Evolutionary conservation across 805 yeast species (phyloP), one percentile per base, ranked within the genome.

Genomic region (Myxozyma udenii): DNA sequence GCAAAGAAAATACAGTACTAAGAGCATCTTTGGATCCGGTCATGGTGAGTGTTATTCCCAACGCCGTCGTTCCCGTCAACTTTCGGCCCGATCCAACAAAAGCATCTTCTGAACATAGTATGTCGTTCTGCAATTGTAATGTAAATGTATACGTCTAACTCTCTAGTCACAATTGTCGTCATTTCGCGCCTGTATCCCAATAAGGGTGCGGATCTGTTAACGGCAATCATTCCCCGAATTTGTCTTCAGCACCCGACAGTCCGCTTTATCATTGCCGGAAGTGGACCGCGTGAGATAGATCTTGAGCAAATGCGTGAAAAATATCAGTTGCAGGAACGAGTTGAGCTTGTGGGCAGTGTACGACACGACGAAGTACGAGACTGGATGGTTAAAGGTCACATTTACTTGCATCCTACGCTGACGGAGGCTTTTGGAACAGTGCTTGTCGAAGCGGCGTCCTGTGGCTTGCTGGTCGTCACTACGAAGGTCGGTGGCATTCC

Each of bases 391-490:
- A 79, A 81, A 57, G 99, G 98, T 18, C 95, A 93, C 62, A 91
- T 93, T 9, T 93, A 90, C 66, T 69, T 93, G 25, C 98, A 93
- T 68, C 90, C 98, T 0, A 83, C 96, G 0, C 74, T 93, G 37
- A 93, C 98, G 0, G 99, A 93, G 66, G 98, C 98, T 0, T 93
- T 93, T 70, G 99, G 99, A 2, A 93, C 98, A 0, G 98, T 88
- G 0, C 71, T 93, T 9, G 96, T 93, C 0, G 99, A 93, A 66
- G 99, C 99, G 0, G 98, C 97, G 0, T 85, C 95, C 0, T 93
- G 98, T 72, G 97, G 97, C 0, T 68, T 93, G 33, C 74, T 87
- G 18, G 96, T 93, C 1, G 98, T 93, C 0, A 89, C 97, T 0
- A 93, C 99, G 0, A 81, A 82, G 51, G 98, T 93, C 0, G 99